Evolutionary conservation across 495 filamentous ascomycete species (phyloP).

Genomic region (Aspergillus bridgeri): DNA sequence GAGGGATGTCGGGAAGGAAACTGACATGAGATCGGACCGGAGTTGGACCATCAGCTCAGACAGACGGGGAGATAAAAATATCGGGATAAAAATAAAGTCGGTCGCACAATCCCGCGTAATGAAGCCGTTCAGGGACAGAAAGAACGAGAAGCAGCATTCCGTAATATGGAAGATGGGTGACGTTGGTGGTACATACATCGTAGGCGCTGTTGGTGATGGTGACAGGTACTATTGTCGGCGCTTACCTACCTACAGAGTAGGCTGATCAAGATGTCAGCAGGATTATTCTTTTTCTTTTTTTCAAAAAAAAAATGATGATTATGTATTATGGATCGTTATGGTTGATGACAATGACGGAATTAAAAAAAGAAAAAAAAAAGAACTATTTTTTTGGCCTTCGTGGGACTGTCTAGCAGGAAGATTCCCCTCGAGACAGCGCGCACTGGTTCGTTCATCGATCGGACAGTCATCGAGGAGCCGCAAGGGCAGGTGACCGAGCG

Average conservation of each 20-base stretch:
- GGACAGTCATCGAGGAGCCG: neutral
- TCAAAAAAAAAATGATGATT: neutral
- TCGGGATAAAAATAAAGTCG: neutral
- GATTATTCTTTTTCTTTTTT: neutral
- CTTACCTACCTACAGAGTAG: no score
- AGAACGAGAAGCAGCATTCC: neutral
- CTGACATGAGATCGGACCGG: neutral
- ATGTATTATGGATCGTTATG: no score
- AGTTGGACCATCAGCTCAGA: neutral
- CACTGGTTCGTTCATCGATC: no score
- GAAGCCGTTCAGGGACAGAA: neutral
- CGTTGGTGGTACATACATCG: no score
- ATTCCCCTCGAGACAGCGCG: no score
- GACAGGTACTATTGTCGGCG: neutral
- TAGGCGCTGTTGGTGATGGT: neutral
- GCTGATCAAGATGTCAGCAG: neutral
- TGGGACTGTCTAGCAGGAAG: no score
- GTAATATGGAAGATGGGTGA: neutral
- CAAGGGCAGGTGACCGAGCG: neutral
- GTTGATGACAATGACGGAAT: no score
- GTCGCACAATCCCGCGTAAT: neutral
- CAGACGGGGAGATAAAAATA: neutral
- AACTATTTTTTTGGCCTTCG: no score
- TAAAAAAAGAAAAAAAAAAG: no score
- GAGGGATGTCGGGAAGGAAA: neutral